Base-by-base conservation (phyloP, 1,284 basidiomycete species). In the Ganoderma leucocontextum region DNA sequence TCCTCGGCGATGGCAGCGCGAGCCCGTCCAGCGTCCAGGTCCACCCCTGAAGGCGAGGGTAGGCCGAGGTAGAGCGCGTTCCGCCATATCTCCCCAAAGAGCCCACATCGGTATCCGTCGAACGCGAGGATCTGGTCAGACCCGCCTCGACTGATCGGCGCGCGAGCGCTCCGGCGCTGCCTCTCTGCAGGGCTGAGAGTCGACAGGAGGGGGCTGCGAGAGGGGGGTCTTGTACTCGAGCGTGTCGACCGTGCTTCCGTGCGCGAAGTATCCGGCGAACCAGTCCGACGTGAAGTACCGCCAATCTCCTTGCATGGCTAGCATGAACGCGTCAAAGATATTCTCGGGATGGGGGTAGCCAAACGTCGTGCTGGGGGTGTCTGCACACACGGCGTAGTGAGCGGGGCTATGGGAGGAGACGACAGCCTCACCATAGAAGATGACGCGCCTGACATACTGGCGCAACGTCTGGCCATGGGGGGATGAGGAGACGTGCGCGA, bases 261-360 rank as follows among this genome's bases (percentile, higher is more conserved):
- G 71, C 29, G 55, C 39, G 71, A 68, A 72, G 61, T 68, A 70
- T 0, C 64, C 66, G 58, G 64, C 63, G 25, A 72, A 41, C 69
- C 71, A 70, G 35, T 57, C 52, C 19, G 42, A 17, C 47, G 22
- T 53, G 5, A n/a, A 6, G 22, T 1, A 13, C 22, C 8, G 47
- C 59, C 12, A 1, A 22, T 5, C 39, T 39, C 38, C 41, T 39
- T 22, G 36, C 49, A 12, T 36, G 12, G 60, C 39, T 8, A 63
- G 53, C 42, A 70, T 52, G 55, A 70, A 60, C 5, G 69, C 64
- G 39, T 72, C 67, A 55, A 61, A 68, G 22, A 52, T 29, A 29
- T 66, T 59, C 4, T 39, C 29, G 6, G 64, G 64, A 0, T 62
- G 52, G 0, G 62, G 63, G 55, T 63, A 69, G 36, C 69, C 69